phyloP scores from a whole-genome alignment of 495 filamentous ascomycete genomes.

The Xylaria flabelliformis region DNA sequence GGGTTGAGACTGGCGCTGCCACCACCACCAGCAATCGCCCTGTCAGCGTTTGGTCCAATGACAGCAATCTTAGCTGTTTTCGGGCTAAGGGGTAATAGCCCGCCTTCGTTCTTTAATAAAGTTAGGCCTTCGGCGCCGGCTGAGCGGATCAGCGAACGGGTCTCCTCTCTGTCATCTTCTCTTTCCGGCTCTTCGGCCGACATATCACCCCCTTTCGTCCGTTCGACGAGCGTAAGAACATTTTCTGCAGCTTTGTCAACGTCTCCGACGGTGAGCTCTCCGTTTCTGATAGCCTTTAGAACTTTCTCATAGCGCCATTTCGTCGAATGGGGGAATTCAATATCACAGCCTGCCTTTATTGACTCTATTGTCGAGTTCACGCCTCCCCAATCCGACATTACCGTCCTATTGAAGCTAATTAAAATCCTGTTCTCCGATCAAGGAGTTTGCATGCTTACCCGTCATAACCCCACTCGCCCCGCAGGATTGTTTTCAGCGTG shows the following conservation, averaged over 20 bases:
- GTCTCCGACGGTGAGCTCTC: slow-evolving; percentile 57
- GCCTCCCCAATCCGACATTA: slow-evolving; percentile 78
- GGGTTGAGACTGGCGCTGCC: slow-evolving; percentile 80
- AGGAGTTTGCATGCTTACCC: slow-evolving; percentile 51
- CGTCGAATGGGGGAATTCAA: slow-evolving; percentile 79
- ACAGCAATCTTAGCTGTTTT: slow-evolving; percentile 69
- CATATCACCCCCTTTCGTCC: slow-evolving; percentile 65
- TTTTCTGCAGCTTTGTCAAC: slow-evolving; percentile 64
- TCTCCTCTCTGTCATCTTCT: slow-evolving; percentile 69
- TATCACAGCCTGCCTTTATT: slow-evolving; percentile 75
- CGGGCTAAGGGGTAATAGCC: slow-evolving; percentile 69
- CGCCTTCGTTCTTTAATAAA: slow-evolving; percentile 76
- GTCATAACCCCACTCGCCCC: slow-evolving; percentile 79
- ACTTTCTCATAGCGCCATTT: slow-evolving; percentile 75
- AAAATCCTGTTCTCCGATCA: slow-evolving; percentile 27
- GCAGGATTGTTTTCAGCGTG: slow-evolving; percentile 73
- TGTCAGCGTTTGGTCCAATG: slow-evolving; percentile 83
- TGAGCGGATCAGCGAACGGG: slow-evolving; percentile 69
- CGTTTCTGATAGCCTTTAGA: slow-evolving; percentile 65
- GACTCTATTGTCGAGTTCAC: slow-evolving; percentile 74
- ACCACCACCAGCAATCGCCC: slow-evolving; percentile 79
- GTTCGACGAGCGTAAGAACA: slow-evolving; percentile 71
- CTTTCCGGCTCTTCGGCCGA: slow-evolving; percentile 65
- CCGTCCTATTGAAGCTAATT: slow-evolving; percentile 54
- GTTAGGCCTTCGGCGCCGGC: slow-evolving; percentile 77